A percentile compares a stretch with the other conserved stretches of the same genome.
These are phyloP conservation scores for Annulohypoxylon bovei DNA, from an alignment of 495 filamentous ascomycete species.

Conservation along the genomic window DNA sequence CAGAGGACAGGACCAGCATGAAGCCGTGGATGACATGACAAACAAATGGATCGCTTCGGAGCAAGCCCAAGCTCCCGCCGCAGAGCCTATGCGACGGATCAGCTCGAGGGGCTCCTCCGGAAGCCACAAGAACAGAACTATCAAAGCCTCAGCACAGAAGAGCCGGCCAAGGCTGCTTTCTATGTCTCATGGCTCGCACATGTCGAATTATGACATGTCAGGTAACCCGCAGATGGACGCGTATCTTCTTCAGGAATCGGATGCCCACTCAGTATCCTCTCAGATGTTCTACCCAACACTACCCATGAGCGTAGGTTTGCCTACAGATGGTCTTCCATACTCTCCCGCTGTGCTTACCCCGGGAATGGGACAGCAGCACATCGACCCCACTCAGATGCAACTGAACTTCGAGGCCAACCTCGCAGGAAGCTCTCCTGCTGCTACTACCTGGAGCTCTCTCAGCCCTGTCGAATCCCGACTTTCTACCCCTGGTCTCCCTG, in stretches of 20 bases:
- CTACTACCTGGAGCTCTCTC: conserved; percentile 59
- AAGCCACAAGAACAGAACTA: conserved; percentile 59
- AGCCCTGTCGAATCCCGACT: conserved; percentile 59
- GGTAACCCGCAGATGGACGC: conserved; percentile 60
- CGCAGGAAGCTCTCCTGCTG: conserved; percentile 54
- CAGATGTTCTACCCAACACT: conserved; percentile 53
- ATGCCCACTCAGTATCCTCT: conserved; percentile 55
- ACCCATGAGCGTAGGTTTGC: conserved; percentile 51
- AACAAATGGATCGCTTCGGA: conserved; percentile 54
- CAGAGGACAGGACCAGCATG: conserved; percentile 57
- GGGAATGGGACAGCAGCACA: conserved; percentile 52
- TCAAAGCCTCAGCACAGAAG: conserved; percentile 57
- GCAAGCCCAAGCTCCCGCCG: conserved; percentile 45
- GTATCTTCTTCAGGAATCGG: conserved; percentile 59
- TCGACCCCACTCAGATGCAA: conserved; percentile 56
- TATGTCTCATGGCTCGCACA: conserved; percentile 55
- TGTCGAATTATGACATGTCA: conserved; percentile 61
- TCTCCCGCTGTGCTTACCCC: conserved; percentile 48
- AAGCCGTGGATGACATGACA: conserved; percentile 57
- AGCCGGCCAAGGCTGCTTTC: conserved; percentile 56
- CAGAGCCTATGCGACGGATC: conserved; percentile 60
- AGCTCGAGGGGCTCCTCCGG: conserved; percentile 58
- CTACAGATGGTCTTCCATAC: conserved; percentile 56
- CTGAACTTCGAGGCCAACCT: conserved; percentile 56
- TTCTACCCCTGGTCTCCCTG: conserved; percentile 58